A percentile compares a stretch with the other conserved stretches of the same genome.
Evolutionary conservation across 2,329 filamentous ascomycete species (phyloP).

Genomic region (Colletotrichum sp.): DNA sequence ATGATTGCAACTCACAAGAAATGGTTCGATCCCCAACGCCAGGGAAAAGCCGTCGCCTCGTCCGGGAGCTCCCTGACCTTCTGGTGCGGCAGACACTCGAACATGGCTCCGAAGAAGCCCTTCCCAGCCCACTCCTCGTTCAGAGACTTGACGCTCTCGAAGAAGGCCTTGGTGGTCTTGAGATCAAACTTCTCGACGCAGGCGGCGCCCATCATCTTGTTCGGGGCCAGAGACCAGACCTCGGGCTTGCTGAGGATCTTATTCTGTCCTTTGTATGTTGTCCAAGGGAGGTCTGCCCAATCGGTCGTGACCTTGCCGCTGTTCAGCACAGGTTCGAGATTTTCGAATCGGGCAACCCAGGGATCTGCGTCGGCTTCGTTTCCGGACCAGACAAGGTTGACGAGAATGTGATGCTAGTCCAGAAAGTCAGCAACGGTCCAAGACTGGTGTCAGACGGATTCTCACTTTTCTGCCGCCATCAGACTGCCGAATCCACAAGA

Average conservation of each 20-base stretch:
- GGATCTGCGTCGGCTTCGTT: background rate
- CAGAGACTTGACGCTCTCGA: constrained; percentile 5
- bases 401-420: background rate
- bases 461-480: constrained; percentile 21
- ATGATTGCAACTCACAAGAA: background rate
- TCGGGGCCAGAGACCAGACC: constrained; percentile 9
- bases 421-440: background rate
- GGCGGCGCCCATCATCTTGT: constrained; percentile 17
- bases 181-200: constrained; percentile 11
- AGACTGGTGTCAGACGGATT: constrained; percentile 27
- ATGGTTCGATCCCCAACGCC: constrained; percentile 11
- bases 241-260: constrained; percentile 11
- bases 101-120: constrained; percentile 12
- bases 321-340: background rate
- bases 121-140: constrained; percentile 15
- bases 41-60: constrained; percentile 10
- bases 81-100: constrained; percentile 10
- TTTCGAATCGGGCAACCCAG: background rate
- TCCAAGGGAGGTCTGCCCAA: constrained; percentile 11
- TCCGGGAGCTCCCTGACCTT: constrained; percentile 1
- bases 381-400: constrained; percentile 12
- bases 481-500: constrained; percentile 35
- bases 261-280: constrained; percentile 11
- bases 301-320: background rate
- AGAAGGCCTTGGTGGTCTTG: background rate